Evolutionary conservation across 805 yeast species (phyloP), one percentile per base, ranked within the genome.

Genomic region (Brettanomyces naardenensis): DNA sequence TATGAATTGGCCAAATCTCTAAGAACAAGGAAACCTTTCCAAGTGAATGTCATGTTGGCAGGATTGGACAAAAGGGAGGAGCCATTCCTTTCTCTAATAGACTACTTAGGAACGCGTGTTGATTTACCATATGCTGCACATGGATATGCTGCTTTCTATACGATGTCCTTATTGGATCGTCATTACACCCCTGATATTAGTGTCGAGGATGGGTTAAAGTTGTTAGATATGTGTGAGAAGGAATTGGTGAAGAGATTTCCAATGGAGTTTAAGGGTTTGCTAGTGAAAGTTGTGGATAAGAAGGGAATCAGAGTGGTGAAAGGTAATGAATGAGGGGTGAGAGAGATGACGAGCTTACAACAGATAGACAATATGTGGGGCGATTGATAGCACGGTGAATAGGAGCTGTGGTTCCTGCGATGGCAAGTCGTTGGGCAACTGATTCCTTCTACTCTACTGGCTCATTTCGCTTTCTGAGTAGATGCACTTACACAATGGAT

Each of bases 71-170:
- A 49, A 22, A 51, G 52, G 14, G 44, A 43, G 6, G 59, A 53
- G 30, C 87, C 97, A 28, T 66, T 73, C 36, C 69, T 92, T 52
- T 80, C 83, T 54, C 87, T 90, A 80, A 83, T 92, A 48, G 98
- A 92, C 58, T 92, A 92, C 59, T 66, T 92, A 47, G 98, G 98
- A 6, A 85, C 98, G 3, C 77, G 80, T 47, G 95, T 80, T 13
- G 86, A 80, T 43, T 69, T 92, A 42, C 97, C 98, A 13, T 92
- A 92, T 56, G 95, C 94, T 14, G 97, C 97, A 2, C 98, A 92
- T 59, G 98, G 98, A 10, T 92, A 92, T 56, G 95, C 97, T n/a
- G 95, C 94, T 2, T 92, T 90, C 62, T 92, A 92, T 60, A 79
- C 95, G 23, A 73, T 87, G 60, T 84, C 97, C 2, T 66, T 90